Evolutionary conservation across 306 rosid genomes (phyloP).

Genomic region (Begonia masoniana): DNA sequence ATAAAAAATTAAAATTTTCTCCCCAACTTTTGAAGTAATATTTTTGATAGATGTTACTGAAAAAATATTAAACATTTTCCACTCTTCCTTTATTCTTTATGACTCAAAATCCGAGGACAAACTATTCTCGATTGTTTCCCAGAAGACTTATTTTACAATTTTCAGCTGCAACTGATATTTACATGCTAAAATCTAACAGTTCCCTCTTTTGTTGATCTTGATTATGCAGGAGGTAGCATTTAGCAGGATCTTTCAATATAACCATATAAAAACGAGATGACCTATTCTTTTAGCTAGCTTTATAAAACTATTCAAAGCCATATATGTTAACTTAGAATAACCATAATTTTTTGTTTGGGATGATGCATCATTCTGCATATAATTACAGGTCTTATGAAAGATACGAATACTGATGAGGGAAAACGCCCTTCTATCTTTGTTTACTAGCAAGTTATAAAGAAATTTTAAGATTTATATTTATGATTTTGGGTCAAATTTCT

Average conservation of each 20-base stretch:
- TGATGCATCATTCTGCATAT: neutral
- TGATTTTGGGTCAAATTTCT: neutral
- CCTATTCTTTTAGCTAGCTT: neutral
- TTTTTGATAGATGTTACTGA: neutral
- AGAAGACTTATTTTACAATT: no score
- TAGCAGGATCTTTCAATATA: slow-evolving; percentile 81
- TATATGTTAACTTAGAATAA: neutral
- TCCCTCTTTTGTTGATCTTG: neutral
- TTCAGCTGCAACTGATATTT: neutral
- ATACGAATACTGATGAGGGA: neutral
- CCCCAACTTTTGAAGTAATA: neutral
- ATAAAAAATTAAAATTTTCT: neutral
- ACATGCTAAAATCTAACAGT: neutral
- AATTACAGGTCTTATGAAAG: slow-evolving; percentile 6
- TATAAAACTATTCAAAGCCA: neutral
- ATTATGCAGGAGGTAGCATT: slow-evolving; percentile 72
- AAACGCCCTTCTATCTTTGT: neutral
- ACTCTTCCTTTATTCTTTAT: no score
- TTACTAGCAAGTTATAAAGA: neutral
- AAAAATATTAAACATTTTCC: no score
- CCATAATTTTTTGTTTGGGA: neutral
- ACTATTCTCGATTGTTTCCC: no score
- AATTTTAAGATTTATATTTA: no score
- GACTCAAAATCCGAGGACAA: no score
- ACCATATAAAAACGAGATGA: slow-evolving; percentile 59